phyloP scores from a whole-genome alignment of 345 rosid species.

The Linum lewisii region DNA sequence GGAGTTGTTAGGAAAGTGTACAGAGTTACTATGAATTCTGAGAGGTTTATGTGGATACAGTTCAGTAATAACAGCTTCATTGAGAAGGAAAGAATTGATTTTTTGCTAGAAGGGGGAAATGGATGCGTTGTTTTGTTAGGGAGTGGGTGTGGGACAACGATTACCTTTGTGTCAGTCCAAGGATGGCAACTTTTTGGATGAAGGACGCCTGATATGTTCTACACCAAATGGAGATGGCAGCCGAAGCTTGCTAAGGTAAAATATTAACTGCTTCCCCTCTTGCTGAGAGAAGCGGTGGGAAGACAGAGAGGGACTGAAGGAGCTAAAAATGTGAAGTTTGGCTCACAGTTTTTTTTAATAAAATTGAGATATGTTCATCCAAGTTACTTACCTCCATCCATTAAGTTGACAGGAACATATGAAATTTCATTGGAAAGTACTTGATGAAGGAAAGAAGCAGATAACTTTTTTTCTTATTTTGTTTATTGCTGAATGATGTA shows the following conservation, averaged over 20 bases:
- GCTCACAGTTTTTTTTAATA: slow-evolving; percentile 4
- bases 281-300: no score
- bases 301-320: background rate
- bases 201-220: slow-evolving; percentile 72
- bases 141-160: slow-evolving; percentile 88
- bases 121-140: slow-evolving; percentile 76
- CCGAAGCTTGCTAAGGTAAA: slow-evolving; percentile 79
- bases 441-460: no score
- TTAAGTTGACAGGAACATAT: no score
- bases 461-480: slow-evolving; percentile 11
- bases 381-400: background rate
- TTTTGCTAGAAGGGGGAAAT: slow-evolving; percentile 42
- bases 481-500: no score
- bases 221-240: slow-evolving; percentile 97
- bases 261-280: no score
- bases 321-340: no score
- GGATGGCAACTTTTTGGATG: slow-evolving; percentile 75
- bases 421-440: no score
- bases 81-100: slow-evolving; percentile 35
- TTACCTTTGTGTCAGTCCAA: slow-evolving; percentile 78
- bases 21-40: slow-evolving; percentile 38
- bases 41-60: slow-evolving; percentile 51
- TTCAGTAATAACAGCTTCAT: slow-evolving; percentile 20
- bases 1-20: slow-evolving; percentile 29
- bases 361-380: no score